These are phyloP conservation scores for Candida ovalis DNA, from an alignment of 805 yeast genomes.

Conservation along the genomic window DNA sequence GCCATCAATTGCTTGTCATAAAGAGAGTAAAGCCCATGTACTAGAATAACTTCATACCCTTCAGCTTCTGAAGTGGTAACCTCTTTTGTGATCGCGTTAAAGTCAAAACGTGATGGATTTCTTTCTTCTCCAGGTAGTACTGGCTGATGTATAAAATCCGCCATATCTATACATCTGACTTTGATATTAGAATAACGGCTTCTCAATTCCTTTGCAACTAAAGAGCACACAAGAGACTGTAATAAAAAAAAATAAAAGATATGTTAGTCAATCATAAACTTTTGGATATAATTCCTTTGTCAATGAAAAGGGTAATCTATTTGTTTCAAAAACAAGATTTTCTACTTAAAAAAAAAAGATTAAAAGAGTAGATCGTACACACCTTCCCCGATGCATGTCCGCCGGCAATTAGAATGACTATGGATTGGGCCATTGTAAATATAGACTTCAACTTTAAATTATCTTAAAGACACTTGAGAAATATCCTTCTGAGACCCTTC, in stretches of 20 bases:
- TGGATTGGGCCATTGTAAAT: slow-evolving; percentile 3
- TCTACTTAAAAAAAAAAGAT: too few species aligned
- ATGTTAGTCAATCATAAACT: not conserved
- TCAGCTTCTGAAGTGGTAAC: slow-evolving; percentile 7
- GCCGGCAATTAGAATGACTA: slow-evolving; percentile 31
- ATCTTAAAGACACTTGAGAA: too few species aligned
- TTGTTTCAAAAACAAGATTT: too few species aligned
- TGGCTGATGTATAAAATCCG: slow-evolving; percentile 8
- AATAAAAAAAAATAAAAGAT: not conserved
- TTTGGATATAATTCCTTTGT: too few species aligned
- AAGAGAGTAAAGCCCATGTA: slow-evolving; percentile 80
- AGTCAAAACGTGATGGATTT: slow-evolving; percentile 41
- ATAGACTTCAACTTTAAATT: too few species aligned
- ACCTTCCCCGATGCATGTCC: slow-evolving; percentile 36
- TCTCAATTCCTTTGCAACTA: slow-evolving; percentile 21
- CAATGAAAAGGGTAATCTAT: too few species aligned
- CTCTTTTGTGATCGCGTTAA: slow-evolving; percentile 24
- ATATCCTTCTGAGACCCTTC: too few species aligned
- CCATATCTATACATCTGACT: slow-evolving; percentile 24
- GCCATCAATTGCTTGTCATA: slow-evolving; percentile 55
- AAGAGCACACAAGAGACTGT: slow-evolving; percentile 24
- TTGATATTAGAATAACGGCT: slow-evolving; percentile 16
- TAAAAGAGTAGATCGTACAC: slow-evolving; percentile 4
- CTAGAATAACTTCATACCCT: slow-evolving; percentile 38
- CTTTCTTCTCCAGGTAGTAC: slow-evolving; percentile 8